Percentiles rank a stretch among this genome's conserved stretches.
phyloP scores from a whole-genome alignment of 2,329 filamentous ascomycete species.

The Colletotrichum gigasporum region DNA sequence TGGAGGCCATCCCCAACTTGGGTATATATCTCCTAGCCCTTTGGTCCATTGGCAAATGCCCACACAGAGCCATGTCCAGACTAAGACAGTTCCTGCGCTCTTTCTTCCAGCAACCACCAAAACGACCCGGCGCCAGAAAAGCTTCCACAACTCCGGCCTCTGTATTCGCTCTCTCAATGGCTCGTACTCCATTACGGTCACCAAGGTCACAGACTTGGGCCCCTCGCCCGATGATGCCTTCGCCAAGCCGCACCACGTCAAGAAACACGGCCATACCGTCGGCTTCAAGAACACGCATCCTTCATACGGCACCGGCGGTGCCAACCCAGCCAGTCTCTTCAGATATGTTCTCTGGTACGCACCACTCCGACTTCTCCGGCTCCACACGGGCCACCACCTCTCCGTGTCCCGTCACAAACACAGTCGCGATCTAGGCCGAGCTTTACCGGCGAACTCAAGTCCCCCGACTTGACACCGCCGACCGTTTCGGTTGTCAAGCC shows the following conservation, averaged over 20 bases:
- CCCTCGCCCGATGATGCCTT: constrained; percentile 52
- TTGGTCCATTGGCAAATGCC: not conserved
- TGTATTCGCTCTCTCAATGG: constrained; percentile 31
- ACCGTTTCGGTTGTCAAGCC: constrained; percentile 75
- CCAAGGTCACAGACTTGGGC: constrained; percentile 44
- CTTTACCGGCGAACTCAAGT: constrained; percentile 50
- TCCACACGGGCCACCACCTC: not conserved
- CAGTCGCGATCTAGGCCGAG: constrained; percentile 40
- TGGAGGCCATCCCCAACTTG: too few species aligned
- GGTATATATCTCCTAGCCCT: constrained; percentile 11
- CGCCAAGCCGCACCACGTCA: constrained; percentile 59
- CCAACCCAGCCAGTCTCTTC: constrained; percentile 36
- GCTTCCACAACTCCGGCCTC: constrained; percentile 21
- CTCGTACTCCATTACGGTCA: constrained; percentile 40
- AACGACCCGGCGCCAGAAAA: constrained; percentile 14
- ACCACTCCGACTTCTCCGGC: not conserved
- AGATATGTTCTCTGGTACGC: constrained; percentile 49
- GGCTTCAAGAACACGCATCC: constrained; percentile 62
- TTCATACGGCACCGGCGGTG: constrained; percentile 48
- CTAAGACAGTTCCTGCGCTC: constrained; percentile 18
- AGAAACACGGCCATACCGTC: constrained; percentile 48
- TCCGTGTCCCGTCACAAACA: constrained; percentile 18
- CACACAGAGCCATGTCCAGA: constrained; percentile 14
- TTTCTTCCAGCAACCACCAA: constrained; percentile 14
- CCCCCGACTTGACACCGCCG: constrained; percentile 70